Percentiles rank a stretch among this genome's conserved stretches.
These are phyloP conservation scores for Rhynchospora breviuscula DNA, from an alignment of 176 grass and related monocot species.

Conservation along the genomic window DNA sequence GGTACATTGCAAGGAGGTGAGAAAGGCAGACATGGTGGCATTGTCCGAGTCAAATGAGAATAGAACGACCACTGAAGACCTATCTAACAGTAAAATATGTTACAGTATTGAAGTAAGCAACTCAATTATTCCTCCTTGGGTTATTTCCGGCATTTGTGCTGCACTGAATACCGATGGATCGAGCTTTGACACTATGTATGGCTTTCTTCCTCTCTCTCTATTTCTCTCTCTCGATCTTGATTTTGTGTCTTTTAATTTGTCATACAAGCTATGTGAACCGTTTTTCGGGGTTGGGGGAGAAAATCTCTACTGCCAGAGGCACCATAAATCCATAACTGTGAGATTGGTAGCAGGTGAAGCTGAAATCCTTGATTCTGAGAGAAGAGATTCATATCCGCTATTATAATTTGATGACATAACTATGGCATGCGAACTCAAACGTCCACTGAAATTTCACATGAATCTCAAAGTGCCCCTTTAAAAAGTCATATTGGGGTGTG, in stretches of 20 bases:
- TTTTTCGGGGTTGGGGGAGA: no score
- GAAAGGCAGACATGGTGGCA: slow-evolving; percentile 48
- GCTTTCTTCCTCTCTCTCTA: neutral
- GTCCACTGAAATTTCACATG: no score
- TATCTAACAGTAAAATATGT: no score
- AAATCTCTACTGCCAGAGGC: no score
- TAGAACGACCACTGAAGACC: slow-evolving; percentile 3
- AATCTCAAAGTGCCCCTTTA: no score
- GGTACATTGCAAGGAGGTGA: slow-evolving; percentile 89
- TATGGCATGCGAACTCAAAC: no score
- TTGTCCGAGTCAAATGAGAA: slow-evolving; percentile 29
- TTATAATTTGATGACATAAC: no score
- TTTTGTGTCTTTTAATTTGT: no score
- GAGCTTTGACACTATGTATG: slow-evolving; percentile 57
- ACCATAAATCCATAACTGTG: neutral
- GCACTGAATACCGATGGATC: slow-evolving; percentile 41
- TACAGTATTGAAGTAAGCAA: slow-evolving; percentile 80
- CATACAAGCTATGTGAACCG: no score
- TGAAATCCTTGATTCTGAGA: no score
- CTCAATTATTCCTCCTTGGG: slow-evolving; percentile 53
- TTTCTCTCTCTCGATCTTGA: neutral
- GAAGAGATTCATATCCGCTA: neutral
- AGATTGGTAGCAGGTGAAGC: neutral
- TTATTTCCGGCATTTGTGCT: slow-evolving; percentile 53
- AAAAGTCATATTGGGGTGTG: no score